phyloP scores from a whole-genome alignment of 2,329 filamentous ascomycete genomes.

The Aspergillus caelatus region DNA sequence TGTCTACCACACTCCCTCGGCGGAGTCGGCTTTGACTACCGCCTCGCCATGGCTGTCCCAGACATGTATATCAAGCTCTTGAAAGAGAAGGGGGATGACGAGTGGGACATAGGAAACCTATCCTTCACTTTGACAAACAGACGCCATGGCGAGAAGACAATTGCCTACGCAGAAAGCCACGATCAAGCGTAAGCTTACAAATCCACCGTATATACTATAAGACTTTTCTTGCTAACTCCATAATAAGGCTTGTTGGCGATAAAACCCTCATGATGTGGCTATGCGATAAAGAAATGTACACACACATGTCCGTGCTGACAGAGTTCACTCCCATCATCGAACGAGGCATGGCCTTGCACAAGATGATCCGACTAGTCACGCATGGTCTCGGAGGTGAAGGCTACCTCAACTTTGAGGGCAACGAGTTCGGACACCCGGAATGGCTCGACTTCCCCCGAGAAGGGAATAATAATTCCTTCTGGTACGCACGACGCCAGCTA shows the following conservation, averaged over 20 bases:
- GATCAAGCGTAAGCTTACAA: constrained; percentile 80
- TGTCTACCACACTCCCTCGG: constrained; percentile 84
- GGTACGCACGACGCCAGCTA: constrained; percentile 89
- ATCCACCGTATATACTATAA: neutral
- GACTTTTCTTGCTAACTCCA: constrained; percentile 3
- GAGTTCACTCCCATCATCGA: constrained; percentile 87
- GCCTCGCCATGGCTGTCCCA: constrained; percentile 94
- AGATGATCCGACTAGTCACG: constrained; percentile 94
- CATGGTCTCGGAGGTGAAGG: constrained; percentile 91
- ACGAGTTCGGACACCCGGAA: constrained; percentile 97
- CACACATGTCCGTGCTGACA: constrained; percentile 87
- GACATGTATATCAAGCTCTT: constrained; percentile 99
- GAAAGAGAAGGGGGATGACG: constrained; percentile 86
- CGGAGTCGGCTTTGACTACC: constrained; percentile 95
- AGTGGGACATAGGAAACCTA: constrained; percentile 88
- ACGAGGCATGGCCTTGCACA: constrained; percentile 89
- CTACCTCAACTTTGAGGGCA: constrained; percentile 98
- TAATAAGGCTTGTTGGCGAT: constrained; percentile 80
- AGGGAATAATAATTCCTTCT: constrained; percentile 90
- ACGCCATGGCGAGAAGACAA: constrained; percentile 95
- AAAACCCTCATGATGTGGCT: constrained; percentile 98
- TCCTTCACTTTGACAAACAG: constrained; percentile 89
- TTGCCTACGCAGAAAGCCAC: constrained; percentile 95
- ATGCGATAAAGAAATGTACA: constrained; percentile 96
- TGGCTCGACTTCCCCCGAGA: constrained; percentile 98